Percentiles rank a stretch among this genome's conserved stretches.
phyloP scores from a whole-genome alignment of 2,329 filamentous ascomycete genomes.

The Dactylellina cionopaga region DNA sequence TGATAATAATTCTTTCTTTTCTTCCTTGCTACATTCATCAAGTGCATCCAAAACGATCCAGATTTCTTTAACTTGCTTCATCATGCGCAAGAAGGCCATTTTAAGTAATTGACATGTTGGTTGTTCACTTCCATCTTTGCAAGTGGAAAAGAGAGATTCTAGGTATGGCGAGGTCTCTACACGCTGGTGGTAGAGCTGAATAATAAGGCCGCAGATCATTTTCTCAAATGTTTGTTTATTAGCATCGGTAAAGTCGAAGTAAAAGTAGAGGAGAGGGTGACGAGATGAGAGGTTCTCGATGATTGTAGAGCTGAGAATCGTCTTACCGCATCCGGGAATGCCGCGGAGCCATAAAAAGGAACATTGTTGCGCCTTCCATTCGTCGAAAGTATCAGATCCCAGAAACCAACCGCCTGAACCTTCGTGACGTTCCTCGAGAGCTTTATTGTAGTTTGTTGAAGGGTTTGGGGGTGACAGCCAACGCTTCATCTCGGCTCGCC shows the following conservation, averaged over 20 bases:
- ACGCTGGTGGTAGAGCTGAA: no score
- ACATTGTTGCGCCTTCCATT: slow-evolving; percentile 7
- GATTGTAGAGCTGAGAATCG: slow-evolving; percentile 60
- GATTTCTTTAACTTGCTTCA: no score
- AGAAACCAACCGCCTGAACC: not conserved
- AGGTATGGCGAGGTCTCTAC: not conserved
- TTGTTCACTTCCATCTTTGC: not conserved
- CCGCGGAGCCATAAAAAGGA: slow-evolving; percentile 61
- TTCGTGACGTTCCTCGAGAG: not conserved
- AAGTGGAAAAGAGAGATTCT: not conserved
- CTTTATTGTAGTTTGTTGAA: not conserved
- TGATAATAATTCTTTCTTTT: no score
- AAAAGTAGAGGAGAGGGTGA: not conserved
- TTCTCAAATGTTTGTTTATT: no score
- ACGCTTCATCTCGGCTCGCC: no score
- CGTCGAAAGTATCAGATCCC: not conserved
- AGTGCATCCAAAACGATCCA: no score
- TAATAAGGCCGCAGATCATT: no score
- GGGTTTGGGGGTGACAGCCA: not conserved
- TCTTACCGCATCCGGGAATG: slow-evolving; percentile 63
- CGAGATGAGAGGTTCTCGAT: slow-evolving; percentile 57
- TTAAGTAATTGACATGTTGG: slow-evolving; percentile 4
- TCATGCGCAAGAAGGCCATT: slow-evolving; percentile 37
- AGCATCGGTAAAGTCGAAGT: no score
- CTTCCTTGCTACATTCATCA: no score